These are phyloP conservation scores for Cantharellus cinnabarinus DNA, from an alignment of 768 basidiomycete genomes.

Conservation along the genomic window DNA sequence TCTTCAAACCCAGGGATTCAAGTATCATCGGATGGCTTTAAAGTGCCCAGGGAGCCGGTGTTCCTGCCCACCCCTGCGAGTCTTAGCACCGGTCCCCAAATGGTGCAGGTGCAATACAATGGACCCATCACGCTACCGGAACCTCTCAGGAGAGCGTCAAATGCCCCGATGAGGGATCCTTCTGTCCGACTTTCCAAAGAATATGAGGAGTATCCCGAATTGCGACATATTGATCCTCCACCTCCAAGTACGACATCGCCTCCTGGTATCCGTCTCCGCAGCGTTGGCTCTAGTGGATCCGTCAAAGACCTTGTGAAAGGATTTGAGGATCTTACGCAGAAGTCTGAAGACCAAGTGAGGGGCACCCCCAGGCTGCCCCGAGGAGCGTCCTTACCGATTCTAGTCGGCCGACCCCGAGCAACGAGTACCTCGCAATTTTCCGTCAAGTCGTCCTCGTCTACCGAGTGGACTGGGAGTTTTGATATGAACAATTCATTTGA, in stretches of 20 bases:
- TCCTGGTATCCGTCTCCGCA: constrained; percentile 1
- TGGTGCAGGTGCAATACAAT: background rate
- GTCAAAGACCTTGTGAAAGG: constrained; percentile 8
- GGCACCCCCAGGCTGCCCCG: background rate
- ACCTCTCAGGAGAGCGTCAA: background rate
- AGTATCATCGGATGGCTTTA: background rate
- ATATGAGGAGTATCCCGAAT: background rate
- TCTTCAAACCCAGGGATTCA: background rate
- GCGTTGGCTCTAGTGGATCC: constrained; percentile 7
- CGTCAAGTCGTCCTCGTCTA: background rate
- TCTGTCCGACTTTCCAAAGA: background rate
- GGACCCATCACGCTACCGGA: background rate
- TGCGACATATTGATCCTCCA: constrained; percentile 7
- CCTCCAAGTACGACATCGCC: background rate
- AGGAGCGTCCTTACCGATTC: background rate
- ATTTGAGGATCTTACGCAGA: constrained; percentile 4
- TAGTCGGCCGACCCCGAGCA: background rate
- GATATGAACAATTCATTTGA: background rate
- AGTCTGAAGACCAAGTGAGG: constrained; percentile 1
- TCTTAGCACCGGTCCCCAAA: background rate
- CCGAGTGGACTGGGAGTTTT: background rate
- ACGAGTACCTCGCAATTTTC: background rate
- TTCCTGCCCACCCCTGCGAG: background rate
- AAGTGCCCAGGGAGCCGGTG: background rate
- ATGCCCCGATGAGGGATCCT: background rate